Evolutionary conservation across 2,329 filamentous ascomycete genomes (phyloP).

Genomic region (Botrytis elliptica): DNA sequence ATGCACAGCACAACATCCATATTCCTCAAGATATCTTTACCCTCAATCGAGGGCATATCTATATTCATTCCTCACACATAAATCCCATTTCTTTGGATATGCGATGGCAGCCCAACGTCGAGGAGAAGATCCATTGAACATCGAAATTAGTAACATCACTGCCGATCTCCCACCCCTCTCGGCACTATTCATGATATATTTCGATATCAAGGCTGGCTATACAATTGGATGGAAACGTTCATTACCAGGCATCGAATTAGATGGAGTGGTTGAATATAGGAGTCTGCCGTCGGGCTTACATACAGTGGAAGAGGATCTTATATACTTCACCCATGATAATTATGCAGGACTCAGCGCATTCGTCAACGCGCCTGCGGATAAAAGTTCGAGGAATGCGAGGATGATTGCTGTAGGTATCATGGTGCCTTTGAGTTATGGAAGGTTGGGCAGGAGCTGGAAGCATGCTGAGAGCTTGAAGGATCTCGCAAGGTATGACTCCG

Average conservation of each 20-base stretch:
- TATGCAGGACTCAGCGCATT: slow-evolving; percentile 92
- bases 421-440: slow-evolving; percentile 80
- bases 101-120: slow-evolving; percentile 37
- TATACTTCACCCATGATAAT: slow-evolving; percentile 86
- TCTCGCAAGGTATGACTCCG: slow-evolving; percentile 61
- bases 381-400: slow-evolving; percentile 78
- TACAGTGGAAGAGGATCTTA: slow-evolving; percentile 81
- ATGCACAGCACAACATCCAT: slow-evolving; percentile 10
- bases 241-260: slow-evolving; percentile 67
- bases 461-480: slow-evolving; percentile 75
- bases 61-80: not conserved
- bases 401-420: slow-evolving; percentile 92
- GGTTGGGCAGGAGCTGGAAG: slow-evolving; percentile 84
- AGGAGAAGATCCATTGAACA: slow-evolving; percentile 38
- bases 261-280: slow-evolving; percentile 93
- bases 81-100: slow-evolving; percentile 11
- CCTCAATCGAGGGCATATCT: slow-evolving; percentile 1
- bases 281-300: slow-evolving; percentile 91
- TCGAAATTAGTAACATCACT: slow-evolving; percentile 36
- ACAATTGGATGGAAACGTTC: slow-evolving; percentile 87
- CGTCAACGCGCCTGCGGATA: slow-evolving; percentile 76
- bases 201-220: slow-evolving; percentile 89
- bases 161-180: slow-evolving; percentile 62
- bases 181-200: slow-evolving; percentile 84
- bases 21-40: not conserved